Conservation (phyloP, 306 rosid genomes). For the Ormosia semicastrata region DNA sequence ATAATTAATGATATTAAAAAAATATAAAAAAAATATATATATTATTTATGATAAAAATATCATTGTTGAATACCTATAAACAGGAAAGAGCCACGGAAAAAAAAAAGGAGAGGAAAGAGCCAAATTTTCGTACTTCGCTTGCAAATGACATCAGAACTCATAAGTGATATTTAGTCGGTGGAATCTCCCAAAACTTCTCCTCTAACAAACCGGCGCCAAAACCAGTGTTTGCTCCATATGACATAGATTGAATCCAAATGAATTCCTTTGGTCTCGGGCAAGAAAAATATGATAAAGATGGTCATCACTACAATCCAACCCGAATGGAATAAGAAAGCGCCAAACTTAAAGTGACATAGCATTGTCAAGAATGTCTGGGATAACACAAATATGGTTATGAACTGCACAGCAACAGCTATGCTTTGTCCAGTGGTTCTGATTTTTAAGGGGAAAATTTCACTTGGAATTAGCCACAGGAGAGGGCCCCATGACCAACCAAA, state of each 20-base stretch:
- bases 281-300: constrained; percentile 39
- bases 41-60: no score
- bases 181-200: background rate
- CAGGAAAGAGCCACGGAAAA: no score
- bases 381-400: constrained; percentile 43
- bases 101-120: no score
- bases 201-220: constrained; percentile 50
- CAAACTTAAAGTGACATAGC: constrained; percentile 70
- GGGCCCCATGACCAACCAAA: constrained; percentile 81
- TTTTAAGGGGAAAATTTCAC: constrained; percentile 58
- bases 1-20: no score
- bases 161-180: no score
- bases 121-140: no score
- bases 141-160: no score
- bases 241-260: constrained; percentile 42
- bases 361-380: constrained; percentile 67
- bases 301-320: constrained; percentile 60
- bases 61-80: no score
- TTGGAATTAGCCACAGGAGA: constrained; percentile 58
- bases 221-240: constrained; percentile 66
- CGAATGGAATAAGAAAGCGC: constrained; percentile 60
- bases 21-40: no score
- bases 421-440: constrained; percentile 47
- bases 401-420: constrained; percentile 47
- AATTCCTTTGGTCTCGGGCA: constrained; percentile 77